A percentile compares a stretch with the other conserved stretches of the same genome.
Conservation (phyloP, 495 filamentous ascomycete species). For the Podospora fimiseda region DNA sequence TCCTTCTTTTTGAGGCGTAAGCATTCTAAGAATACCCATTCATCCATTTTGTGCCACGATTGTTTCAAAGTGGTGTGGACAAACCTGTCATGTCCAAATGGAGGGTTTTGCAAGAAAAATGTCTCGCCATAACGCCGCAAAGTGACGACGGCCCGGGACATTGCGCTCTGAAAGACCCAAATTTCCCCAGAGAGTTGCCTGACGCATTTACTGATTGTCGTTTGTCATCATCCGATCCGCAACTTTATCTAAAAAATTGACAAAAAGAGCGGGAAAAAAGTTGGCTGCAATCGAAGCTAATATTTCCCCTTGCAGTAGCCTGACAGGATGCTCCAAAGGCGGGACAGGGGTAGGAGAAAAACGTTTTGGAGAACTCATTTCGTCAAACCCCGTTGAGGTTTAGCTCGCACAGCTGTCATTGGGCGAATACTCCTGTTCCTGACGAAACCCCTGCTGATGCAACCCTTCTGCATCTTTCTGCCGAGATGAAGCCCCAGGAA, state of each 20-base stretch:
- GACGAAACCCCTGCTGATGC: conserved; percentile 7
- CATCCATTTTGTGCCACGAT: too few species aligned
- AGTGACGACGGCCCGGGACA: too few species aligned
- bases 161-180: too few species aligned
- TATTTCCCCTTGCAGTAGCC: not conserved
- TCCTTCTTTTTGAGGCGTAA: too few species aligned
- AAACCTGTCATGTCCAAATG: too few species aligned
- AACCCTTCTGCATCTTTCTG: conserved; percentile 4
- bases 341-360: not conserved
- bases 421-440: conserved; percentile 5
- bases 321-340: not conserved
- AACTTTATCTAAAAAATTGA: too few species aligned
- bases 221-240: too few species aligned
- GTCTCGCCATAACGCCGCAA: too few species aligned
- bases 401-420: conserved; percentile 4
- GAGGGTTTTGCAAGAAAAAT: too few species aligned
- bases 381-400: not conserved
- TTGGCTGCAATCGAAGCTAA: not conserved
- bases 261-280: not conserved
- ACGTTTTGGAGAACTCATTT: not conserved
- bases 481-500: conserved; percentile 20
- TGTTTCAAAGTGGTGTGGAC: too few species aligned
- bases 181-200: too few species aligned
- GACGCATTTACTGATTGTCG: not conserved
- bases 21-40: too few species aligned